Conservation (phyloP, 2,329 filamentous ascomycete species). For the Trichoderma breve region DNA sequence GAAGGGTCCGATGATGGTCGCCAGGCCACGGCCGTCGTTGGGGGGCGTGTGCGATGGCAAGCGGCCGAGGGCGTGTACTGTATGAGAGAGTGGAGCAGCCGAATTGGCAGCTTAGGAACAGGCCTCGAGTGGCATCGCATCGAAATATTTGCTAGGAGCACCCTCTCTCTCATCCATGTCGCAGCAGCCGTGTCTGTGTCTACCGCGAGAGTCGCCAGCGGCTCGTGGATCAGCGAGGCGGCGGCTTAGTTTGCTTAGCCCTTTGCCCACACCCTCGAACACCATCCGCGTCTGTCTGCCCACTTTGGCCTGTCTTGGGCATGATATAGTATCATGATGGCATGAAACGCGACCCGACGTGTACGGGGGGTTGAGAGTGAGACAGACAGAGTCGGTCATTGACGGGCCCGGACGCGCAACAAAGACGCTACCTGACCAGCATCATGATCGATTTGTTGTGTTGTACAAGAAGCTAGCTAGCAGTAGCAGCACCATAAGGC, state of each 20-base stretch:
- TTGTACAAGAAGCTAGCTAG: not conserved
- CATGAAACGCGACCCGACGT: conserved; percentile 19
- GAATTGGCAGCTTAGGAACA: not conserved
- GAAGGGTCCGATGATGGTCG: conserved; percentile 12
- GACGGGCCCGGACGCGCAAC: not conserved
- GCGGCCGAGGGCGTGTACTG: not conserved
- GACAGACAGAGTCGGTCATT: too few species aligned
- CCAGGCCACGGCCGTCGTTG: not conserved
- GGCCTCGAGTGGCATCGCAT: not conserved
- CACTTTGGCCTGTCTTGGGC: conserved; percentile 7
- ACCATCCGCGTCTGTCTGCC: not conserved
- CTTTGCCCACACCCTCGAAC: not conserved
- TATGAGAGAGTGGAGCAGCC: not conserved
- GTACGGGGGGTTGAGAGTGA: not conserved
- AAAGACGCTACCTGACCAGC: too few species aligned
- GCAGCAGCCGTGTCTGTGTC: not conserved
- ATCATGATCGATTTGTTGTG: not conserved
- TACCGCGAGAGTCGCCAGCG: conserved; percentile 9
- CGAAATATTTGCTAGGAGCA: not conserved
- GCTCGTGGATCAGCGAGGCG: conserved; percentile 21
- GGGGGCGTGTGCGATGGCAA: conserved; percentile 1
- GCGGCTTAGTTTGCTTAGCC: conserved; percentile 5
- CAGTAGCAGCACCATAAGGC: not conserved
- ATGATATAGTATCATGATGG: not conserved
- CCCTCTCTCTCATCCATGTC: not conserved